Percentiles rank a stretch among this genome's conserved stretches.
phyloP scores from a whole-genome alignment of 345 rosid genomes.

The Gossypium thurberi region DNA sequence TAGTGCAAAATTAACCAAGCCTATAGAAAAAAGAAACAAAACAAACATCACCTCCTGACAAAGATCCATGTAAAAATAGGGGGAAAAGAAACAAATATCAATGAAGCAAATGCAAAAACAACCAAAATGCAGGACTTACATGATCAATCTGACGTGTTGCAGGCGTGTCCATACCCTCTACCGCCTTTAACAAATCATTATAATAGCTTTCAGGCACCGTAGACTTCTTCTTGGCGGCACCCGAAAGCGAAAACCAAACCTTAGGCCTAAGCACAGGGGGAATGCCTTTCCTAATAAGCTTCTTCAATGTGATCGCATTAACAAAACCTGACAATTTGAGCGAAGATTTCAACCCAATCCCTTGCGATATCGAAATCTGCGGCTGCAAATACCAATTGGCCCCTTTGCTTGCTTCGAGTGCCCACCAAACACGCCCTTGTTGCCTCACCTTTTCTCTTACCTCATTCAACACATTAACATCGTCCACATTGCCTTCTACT shows the following conservation, averaged over 20 bases:
- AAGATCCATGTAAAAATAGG: background rate
- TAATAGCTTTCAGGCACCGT: conserved; percentile 97
- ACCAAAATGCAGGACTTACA: conserved; percentile 43
- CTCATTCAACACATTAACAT: background rate
- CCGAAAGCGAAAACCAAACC: conserved; percentile 97
- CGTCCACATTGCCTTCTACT: conserved; percentile 1
- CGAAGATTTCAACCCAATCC: conserved; percentile 81
- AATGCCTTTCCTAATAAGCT: conserved; percentile 65
- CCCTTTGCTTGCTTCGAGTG: conserved; percentile 95
- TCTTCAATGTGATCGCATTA: background rate
- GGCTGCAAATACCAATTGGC: conserved; percentile 98
- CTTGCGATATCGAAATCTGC: conserved; percentile 49
- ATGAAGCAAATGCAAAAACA: background rate
- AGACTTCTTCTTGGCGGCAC: conserved; percentile 99
- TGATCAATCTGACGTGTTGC: conserved; percentile 98
- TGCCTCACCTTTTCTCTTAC: conserved; percentile 1
- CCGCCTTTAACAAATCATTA: conserved; percentile 76
- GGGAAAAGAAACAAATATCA: background rate
- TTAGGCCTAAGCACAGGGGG: conserved; percentile 95
- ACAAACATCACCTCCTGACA: background rate
- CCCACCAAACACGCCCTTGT: conserved; percentile 93
- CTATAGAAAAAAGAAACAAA: background rate
- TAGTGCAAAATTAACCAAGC: background rate
- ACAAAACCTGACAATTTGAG: conserved; percentile 54
- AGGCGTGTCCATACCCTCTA: conserved; percentile 87